A percentile compares a stretch with the other conserved stretches of the same genome.
These are phyloP conservation scores for Kalmusia sp. DNA, from an alignment of 2,329 filamentous ascomycete species.

Conservation along the genomic window DNA sequence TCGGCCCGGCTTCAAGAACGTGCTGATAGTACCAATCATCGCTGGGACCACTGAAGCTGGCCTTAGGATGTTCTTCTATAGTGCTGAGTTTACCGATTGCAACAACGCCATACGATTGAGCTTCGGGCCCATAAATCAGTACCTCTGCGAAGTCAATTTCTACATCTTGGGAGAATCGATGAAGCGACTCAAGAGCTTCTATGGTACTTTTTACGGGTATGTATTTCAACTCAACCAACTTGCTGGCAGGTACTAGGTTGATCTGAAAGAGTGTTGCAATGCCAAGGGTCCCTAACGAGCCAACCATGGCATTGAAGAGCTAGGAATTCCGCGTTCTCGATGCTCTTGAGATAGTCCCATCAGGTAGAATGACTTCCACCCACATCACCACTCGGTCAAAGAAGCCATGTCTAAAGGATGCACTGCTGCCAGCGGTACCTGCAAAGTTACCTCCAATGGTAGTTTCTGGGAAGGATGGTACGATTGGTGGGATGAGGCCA, in stretches of 20 bases:
- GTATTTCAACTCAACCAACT: conserved; percentile 69
- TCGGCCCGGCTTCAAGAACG: conserved; percentile 42
- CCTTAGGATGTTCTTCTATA: conserved; percentile 37
- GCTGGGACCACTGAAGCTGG: conserved; percentile 59
- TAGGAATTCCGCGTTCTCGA: conserved; percentile 57
- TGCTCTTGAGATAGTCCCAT: conserved; percentile 60
- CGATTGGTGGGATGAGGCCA: conserved; percentile 67
- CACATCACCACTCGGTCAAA: conserved; percentile 69
- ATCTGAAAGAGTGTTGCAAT: conserved; percentile 67
- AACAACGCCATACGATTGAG: conserved; percentile 60
- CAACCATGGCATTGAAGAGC: conserved; percentile 65
- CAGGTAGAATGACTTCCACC: conserved; percentile 68
- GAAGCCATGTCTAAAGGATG: conserved; percentile 70
- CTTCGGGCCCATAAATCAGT: conserved; percentile 64
- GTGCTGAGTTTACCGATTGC: conserved; percentile 66
- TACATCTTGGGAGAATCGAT: conserved; percentile 50
- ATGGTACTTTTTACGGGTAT: conserved; percentile 59
- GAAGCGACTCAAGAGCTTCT: conserved; percentile 56
- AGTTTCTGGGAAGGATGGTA: conserved; percentile 76
- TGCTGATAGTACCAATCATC: conserved; percentile 81
- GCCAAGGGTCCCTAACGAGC: conserved; percentile 66
- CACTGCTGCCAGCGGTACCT: conserved; percentile 71
- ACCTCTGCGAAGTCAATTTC: conserved; percentile 71
- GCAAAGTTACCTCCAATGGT: conserved; percentile 72
- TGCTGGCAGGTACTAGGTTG: conserved; percentile 58